Base-by-base conservation (phyloP, 2,329 filamentous ascomycete species). In the Ophiostoma ulmi region DNA sequence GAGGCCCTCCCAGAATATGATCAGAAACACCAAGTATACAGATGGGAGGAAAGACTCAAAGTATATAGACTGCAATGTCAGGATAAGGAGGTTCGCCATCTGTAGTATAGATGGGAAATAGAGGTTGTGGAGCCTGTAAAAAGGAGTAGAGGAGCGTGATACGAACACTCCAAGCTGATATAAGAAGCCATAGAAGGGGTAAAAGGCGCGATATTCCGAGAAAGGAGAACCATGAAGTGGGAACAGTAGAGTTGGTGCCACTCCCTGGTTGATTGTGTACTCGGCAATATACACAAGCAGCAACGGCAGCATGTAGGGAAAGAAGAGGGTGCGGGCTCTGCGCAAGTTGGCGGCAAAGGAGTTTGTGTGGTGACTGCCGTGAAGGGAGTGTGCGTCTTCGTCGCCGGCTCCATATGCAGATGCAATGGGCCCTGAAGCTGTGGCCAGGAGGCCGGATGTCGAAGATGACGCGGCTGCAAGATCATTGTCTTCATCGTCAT, bases 221-320 rank as follows among this genome's bases (percentile, higher is more conserved):
- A 98, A 98, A 0, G 95, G 95, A 0, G 91, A 90, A 13, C 86
- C 80, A 0, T 84, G 77, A 0, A 97, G 83, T 0, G 94, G 93
- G 77, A 97, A 99, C 5, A 99, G 86, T 0, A 98, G 83, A 0
- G 93, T 97, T 0, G 95, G 94, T 0, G 93, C 85, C 0, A 98
- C 93, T 48, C 94, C 94, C 81, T 97, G 94, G 81, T 98, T 98
- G 80, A 98, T 97, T 70, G 92, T 96, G 79, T 99, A 99, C 82
- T 99, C 95, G 71, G 94, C 93, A 48, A 98, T 87, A 78, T 97
- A 99, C 39, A 99, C 95, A 20, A 98, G 82, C 44, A 98, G 84
- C 17, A 99, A 85, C 0, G 95, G 95, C 3, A 97, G 84, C 93
- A 99, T 98, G 79, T 90, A 90, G 0, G 88, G 88, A 64, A 96